A percentile compares a stretch with the other conserved stretches of the same genome.
Conservation (phyloP, 495 filamentous ascomycete species). For the Penicillium roqueforti region DNA sequence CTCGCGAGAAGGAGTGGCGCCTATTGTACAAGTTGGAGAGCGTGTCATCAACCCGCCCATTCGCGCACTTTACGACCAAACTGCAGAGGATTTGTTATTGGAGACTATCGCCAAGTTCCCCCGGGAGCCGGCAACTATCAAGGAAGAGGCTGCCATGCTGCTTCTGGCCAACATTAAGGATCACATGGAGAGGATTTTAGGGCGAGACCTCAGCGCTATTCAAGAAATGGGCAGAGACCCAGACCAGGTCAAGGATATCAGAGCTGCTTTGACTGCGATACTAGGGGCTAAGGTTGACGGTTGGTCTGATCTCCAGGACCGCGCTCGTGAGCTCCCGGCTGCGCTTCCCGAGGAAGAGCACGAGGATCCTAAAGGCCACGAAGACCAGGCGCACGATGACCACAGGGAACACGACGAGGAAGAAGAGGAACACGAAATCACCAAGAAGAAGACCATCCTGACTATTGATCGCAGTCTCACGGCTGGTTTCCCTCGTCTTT, state of each 20-base stretch:
- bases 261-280: slow-evolving; percentile 44
- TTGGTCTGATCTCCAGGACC: slow-evolving; percentile 44
- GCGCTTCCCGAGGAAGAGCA: slow-evolving; percentile 37
- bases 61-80: slow-evolving; percentile 45
- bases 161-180: slow-evolving; percentile 48
- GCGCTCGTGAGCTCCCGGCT: slow-evolving; percentile 40
- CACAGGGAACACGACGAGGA: neutral
- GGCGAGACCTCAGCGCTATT: slow-evolving; percentile 42
- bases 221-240: slow-evolving; percentile 49
- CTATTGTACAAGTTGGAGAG: slow-evolving; percentile 44
- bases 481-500: slow-evolving; percentile 43
- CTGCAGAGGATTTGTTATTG: slow-evolving; percentile 43
- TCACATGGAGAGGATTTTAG: slow-evolving; percentile 49
- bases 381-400: neutral
- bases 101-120: slow-evolving; percentile 49
- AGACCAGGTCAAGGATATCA: slow-evolving; percentile 46
- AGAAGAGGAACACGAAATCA: slow-evolving; percentile 25
- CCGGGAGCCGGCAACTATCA: slow-evolving; percentile 45
- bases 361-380: neutral
- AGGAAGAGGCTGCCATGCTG: slow-evolving; percentile 49
- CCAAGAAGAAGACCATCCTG: slow-evolving; percentile 42
- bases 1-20: slow-evolving; percentile 40
- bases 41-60: slow-evolving; percentile 45
- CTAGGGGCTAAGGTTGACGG: slow-evolving; percentile 47
- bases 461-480: slow-evolving; percentile 44